These are phyloP conservation scores for Lipomyces starkeyi DNA, from an alignment of 805 yeast genomes.

Conservation along the genomic window DNA sequence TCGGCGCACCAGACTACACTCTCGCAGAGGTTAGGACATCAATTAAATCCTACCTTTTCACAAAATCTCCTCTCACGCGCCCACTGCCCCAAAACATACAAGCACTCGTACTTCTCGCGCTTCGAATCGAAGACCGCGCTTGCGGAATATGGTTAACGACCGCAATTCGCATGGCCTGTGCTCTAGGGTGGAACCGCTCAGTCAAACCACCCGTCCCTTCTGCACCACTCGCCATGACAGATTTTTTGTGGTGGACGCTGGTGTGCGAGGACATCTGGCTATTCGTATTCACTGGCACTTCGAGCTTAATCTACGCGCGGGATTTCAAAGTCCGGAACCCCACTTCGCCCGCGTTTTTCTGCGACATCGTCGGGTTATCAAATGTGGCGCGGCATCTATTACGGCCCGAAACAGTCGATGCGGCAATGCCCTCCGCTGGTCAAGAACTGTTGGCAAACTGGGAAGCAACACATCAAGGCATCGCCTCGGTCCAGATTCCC, in stretches of 20 bases:
- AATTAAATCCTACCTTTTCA: constrained; percentile 23
- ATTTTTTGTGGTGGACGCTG: constrained; percentile 26
- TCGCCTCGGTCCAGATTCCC: constrained; percentile 2
- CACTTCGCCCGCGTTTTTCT: constrained; percentile 17
- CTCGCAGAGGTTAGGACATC: constrained; percentile 13
- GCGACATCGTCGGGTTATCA: constrained; percentile 19
- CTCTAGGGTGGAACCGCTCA: constrained; percentile 24
- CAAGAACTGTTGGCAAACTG: constrained; percentile 21
- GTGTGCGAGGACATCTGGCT: constrained; percentile 30
- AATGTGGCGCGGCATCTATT: constrained; percentile 16
- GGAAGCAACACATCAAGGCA: constrained; percentile 16
- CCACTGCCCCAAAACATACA: constrained; percentile 28
- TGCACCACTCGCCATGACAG: constrained; percentile 23
- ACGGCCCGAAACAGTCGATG: constrained; percentile 22
- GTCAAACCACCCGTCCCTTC: constrained; percentile 7
- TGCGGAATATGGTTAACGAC: constrained; percentile 22
- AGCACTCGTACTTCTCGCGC: constrained; percentile 24
- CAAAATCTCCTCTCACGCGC: constrained; percentile 25
- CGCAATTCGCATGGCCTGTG: constrained; percentile 26
- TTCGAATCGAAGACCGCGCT: constrained; percentile 23
- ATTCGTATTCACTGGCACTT: constrained; percentile 23
- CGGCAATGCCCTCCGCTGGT: constrained; percentile 3
- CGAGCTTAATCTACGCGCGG: constrained; percentile 16
- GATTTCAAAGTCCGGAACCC: constrained; percentile 23
- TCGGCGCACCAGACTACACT: constrained; percentile 9